Percentiles rank a stretch among this genome's conserved stretches.
Conservation (phyloP, 257 asterid species). For the Plectranthus barbatus region DNA sequence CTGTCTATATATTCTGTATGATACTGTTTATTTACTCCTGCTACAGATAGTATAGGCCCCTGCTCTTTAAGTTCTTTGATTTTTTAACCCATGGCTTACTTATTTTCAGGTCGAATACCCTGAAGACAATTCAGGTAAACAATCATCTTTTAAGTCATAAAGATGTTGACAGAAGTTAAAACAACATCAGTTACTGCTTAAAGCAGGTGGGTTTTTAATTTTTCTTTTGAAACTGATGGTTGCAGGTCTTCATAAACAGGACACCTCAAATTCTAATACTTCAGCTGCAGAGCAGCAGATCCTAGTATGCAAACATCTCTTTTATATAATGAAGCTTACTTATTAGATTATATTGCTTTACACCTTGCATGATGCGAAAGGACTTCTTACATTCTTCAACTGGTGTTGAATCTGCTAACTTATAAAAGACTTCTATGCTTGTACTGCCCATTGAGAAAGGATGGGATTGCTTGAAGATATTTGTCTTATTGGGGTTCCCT, state of each 20-base stretch:
- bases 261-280: constrained; percentile 48
- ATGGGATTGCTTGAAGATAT: not conserved
- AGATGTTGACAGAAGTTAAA: constrained; percentile 3
- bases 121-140: constrained; percentile 49
- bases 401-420: not conserved
- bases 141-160: not conserved
- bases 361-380: constrained; percentile 5
- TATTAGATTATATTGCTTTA: constrained; percentile 2
- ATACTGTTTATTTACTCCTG: not conserved
- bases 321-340: constrained; percentile 1
- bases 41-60: constrained; percentile 10
- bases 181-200: constrained; percentile 4
- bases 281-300: constrained; percentile 93
- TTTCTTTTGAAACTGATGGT: constrained; percentile 20
- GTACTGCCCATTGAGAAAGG: constrained; percentile 3
- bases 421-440: constrained; percentile 1
- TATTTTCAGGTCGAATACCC: constrained; percentile 49
- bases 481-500: not conserved
- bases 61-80: constrained; percentile 12
- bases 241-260: constrained; percentile 62
- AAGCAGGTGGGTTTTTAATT: constrained; percentile 6
- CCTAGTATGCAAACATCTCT: constrained; percentile 47
- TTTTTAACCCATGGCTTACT: constrained; percentile 20
- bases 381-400: not conserved
- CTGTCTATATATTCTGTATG: constrained; percentile 1